Evolutionary conservation across 2,329 filamentous ascomycete species (phyloP), one percentile per base, ranked within the genome.

Genomic region (Sphaerostilbella broomeana): DNA sequence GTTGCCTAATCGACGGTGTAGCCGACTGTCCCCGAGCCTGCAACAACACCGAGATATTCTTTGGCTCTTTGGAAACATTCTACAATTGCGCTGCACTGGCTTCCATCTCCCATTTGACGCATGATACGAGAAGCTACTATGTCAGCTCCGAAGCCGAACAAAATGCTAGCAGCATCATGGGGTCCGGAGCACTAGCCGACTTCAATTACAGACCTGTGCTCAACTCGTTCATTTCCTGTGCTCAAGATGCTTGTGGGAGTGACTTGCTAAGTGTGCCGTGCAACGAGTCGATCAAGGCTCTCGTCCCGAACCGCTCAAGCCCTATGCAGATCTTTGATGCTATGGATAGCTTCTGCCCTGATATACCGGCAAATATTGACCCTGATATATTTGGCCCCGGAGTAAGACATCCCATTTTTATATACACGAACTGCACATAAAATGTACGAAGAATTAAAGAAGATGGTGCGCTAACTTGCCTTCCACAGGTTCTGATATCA

Each of bases 321-420:
- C 49, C 57, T 1, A 42, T 46, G 24, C 50, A 57, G 15, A 51
- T 63, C 32, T 60, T 64, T 26, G 47, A 53, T 12, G 59, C 60
- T 19, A 52, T 64, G 45, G 55, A 56, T 11, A 48, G 49, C 5
- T 64, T 63, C 38, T 63, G 61, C 26, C 61, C 61, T 0, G 56
- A 60, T 19, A 42, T 64, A 20, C 43, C 52, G 22, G 61, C 61
- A 6, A 55, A 64, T 43, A 61, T 64, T 21, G 60, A 64, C 24
- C 60, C 60, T 1, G 61, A 64, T 35, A 64, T 63, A 5, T 64
- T 64, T 42, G 61, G 61, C 1, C 61, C 61, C 18, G 61, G 61
- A 40, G 61, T 61, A 56, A 47, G 59, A 42, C 17, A 12, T 9
- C 6, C 19, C 9, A 12, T 18, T 10, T 31, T 17, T 16, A 25